Base-by-base conservation (phyloP, 495 filamentous ascomycete genomes). In the Penicillium lividum region DNA sequence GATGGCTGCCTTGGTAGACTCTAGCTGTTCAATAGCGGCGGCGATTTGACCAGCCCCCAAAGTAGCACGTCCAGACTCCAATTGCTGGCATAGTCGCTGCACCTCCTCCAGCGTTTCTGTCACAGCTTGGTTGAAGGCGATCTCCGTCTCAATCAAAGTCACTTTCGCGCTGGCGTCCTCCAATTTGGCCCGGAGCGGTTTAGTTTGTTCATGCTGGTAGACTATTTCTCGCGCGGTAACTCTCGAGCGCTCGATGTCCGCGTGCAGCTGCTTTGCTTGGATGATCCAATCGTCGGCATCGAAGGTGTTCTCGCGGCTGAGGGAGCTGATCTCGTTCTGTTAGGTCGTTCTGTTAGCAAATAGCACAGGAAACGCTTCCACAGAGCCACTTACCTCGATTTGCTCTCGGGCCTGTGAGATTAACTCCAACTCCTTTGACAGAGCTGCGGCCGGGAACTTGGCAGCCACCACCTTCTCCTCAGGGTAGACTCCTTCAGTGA, bases 241-340 rank as follows among this genome's bases (percentile, higher is more conserved):
- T 59, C 87, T 83, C 16, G 90, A 89, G 34, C 80, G 80, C 62
- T 89, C 81, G 57, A 97, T 90, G 62, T 96, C 93, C 31, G 82
- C 79, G 65, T 91, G 88, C n/a, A 96, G 83, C 51, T 88, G 84
- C 68, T 89, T 88, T 33, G 92, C 91, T 69, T 93, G 89, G 22
- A 78, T 70, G 54, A 94, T 88, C 93, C 93, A 97, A 58, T 84
- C 79, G 65, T 91, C 87, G 60, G 94, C 86, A 65, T 94, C 89
- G 22, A 87, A 83, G 44, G 86, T 86, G 38, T 84, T 88, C 46
- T 88, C 84, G 40, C 84, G 82, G 77, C 91, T 93, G 40, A 90
- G 79, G 27, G 76, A 70, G 52, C 85, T 87, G 40, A 97, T 87
- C 57, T 91, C 85, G 54, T 78, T 76, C 88, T 92, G 61, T 40